Conservation (phyloP, 176 grass and related monocot genomes). For the Chloris gayana region DNA sequence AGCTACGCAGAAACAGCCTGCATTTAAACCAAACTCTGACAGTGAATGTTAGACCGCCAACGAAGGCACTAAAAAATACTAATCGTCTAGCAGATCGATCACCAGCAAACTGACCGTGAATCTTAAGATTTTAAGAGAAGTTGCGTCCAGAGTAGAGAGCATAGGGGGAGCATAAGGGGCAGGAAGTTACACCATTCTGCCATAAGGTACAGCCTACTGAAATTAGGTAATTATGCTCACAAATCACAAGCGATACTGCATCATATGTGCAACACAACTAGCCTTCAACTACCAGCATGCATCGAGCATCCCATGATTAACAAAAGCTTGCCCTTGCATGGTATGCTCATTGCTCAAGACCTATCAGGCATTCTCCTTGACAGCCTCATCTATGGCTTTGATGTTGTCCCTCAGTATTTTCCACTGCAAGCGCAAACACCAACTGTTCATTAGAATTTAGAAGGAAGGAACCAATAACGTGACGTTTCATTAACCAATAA, state of each 20-base stretch:
- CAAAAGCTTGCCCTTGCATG: slow-evolving; percentile 4
- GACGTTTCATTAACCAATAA: background rate
- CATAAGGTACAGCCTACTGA: background rate
- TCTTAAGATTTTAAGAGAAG: background rate
- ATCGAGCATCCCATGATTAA: background rate
- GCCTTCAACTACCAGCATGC: background rate
- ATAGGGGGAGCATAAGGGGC: background rate
- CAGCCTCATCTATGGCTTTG: slow-evolving; percentile 44
- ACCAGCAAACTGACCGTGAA: background rate
- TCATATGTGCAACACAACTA: background rate
- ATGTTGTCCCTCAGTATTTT: slow-evolving; percentile 52
- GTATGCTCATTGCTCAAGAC: background rate
- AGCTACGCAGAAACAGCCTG: background rate
- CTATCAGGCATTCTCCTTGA: slow-evolving; percentile 48
- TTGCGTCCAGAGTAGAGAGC: background rate
- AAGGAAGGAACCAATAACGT: background rate
- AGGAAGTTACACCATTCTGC: background rate
- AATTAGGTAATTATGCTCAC: background rate
- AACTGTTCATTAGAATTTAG: background rate
- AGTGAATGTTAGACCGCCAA: background rate
- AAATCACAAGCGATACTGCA: slow-evolving; percentile 2
- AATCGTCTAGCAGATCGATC: background rate
- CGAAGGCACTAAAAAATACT: background rate
- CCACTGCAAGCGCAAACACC: slow-evolving; percentile 40
- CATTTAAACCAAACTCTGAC: background rate